A percentile compares a stretch with the other conserved stretches of the same genome.
Evolutionary conservation across 345 rosid genomes (phyloP).

Genomic region (Euphorbia lathyris): DNA sequence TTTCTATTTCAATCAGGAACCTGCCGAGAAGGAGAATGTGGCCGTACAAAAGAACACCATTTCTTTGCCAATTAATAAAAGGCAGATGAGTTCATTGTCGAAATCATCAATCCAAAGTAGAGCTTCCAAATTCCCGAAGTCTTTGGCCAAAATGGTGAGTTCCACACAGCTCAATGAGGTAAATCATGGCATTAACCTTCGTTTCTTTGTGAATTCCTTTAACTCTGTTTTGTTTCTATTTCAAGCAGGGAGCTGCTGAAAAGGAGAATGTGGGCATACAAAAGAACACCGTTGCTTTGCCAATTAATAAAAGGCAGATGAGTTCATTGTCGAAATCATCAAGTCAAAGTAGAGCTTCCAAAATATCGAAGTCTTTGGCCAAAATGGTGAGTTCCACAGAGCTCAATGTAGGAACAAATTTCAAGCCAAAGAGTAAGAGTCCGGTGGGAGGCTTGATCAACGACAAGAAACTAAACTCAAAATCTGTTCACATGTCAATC

Average conservation of each 20-base stretch:
- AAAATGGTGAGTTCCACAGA: slow-evolving; percentile 30
- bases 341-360: slow-evolving; percentile 24
- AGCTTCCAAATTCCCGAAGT: slow-evolving; percentile 27
- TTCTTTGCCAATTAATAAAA: slow-evolving; percentile 38
- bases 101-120: slow-evolving; percentile 27
- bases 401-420: slow-evolving; percentile 29
- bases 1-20: slow-evolving; percentile 27
- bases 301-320: slow-evolving; percentile 37
- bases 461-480: slow-evolving; percentile 39
- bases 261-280: slow-evolving; percentile 28
- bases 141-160: slow-evolving; percentile 26
- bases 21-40: slow-evolving; percentile 28
- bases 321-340: slow-evolving; percentile 34
- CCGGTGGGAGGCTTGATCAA: slow-evolving; percentile 18
- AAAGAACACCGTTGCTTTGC: slow-evolving; percentile 33
- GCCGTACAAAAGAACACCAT: slow-evolving; percentile 34
- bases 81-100: slow-evolving; percentile 28
- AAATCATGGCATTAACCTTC: no score
- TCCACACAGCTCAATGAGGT: slow-evolving; percentile 34
- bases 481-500: slow-evolving; percentile 45
- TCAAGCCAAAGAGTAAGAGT: slow-evolving; percentile 23
- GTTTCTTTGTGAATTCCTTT: slow-evolving; percentile 3
- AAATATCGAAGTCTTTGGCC: slow-evolving; percentile 26
- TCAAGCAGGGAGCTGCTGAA: slow-evolving; percentile 31
- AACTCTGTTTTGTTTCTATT: slow-evolving; percentile 14